Evolutionary conservation across 2,329 filamentous ascomycete genomes (phyloP), one percentile per base, ranked within the genome.

Genomic region (Tolypocladium guangdongense): DNA sequence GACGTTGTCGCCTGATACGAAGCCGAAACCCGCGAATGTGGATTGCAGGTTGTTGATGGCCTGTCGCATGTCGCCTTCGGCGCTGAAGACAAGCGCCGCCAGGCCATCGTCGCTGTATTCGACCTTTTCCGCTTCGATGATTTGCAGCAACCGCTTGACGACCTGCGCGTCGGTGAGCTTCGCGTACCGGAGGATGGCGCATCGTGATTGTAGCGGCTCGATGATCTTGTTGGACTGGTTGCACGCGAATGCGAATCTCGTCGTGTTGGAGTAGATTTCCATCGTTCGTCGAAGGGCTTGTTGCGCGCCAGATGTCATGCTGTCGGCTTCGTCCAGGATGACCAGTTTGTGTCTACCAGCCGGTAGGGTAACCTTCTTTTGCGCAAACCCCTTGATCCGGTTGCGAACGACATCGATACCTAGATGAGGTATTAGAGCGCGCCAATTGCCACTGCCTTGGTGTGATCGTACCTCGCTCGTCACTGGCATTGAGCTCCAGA

Each of bases 211-310:
- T 51, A 99, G 78, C n/a, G 93, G 93, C 71, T 99, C 93, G 69
- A 99, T 99, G 67, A 99, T 97, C 74, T 97, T 99, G 76, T 97
- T 99, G 57, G 88, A 93, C 74, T 96, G 90, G 70, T 99, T 99
- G 77, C 93, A 99, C 2, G 93, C 93, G 65, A 99, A 99, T 0
- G 93, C 93, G 66, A 99, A 99, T 55, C 93, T 82, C 2, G 93
- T 99, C 2, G 93, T 99, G 58, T 90, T 86, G 43, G 90, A 95
- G 74, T 97, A 97, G 51, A 97, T 99, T 70, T 99, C 93, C 93
- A 99, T 99, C 0, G 93, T 99, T 57, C 93, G 80, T 60, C 93
- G 83, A 37, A 99, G 80, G 22, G 93, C 93, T 72, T 97, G 93
- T 68, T 99, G 93, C 2, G 93, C 93, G 52, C 93, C 93, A 27